phyloP scores from a whole-genome alignment of 1,284 basidiomycete genomes.

The Vanrija pseudolonga region DNA sequence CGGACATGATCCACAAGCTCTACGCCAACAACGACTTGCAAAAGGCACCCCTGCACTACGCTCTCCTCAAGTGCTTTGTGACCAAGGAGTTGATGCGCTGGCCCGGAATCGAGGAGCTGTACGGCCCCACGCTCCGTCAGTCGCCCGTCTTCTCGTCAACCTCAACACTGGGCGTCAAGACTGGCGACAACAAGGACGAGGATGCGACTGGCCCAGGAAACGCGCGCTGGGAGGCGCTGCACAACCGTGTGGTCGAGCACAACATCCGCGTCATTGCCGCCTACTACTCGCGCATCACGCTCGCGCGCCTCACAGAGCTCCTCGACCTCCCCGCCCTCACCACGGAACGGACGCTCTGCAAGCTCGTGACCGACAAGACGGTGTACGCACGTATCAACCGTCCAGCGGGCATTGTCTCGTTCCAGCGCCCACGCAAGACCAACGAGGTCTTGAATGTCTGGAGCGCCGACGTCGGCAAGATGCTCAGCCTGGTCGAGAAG shows the following conservation, averaged over 20 bases:
- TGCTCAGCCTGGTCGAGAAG: conserved; percentile 56
- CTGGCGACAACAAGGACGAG: conserved; percentile 33
- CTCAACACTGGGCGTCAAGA: conserved; percentile 39
- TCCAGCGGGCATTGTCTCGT: conserved; percentile 82
- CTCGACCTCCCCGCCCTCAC: conserved; percentile 77
- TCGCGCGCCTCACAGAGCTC: conserved; percentile 75
- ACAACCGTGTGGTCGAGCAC: conserved; percentile 94
- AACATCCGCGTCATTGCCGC: conserved; percentile 91
- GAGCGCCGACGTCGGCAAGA: conserved; percentile 90
- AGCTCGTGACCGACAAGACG: conserved; percentile 84
- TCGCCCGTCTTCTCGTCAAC: conserved; percentile 72
- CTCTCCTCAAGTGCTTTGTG: conserved; percentile 92
- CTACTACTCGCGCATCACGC: conserved; percentile 92
- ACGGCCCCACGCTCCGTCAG: conserved; percentile 74
- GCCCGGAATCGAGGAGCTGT: conserved; percentile 91
- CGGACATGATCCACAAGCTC: conserved; percentile 88
- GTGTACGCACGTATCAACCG: conserved; percentile 94
- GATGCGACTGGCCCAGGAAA: conserved; percentile 51
- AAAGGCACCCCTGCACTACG: conserved; percentile 80
- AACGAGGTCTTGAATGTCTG: conserved; percentile 95
- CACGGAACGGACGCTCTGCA: conserved; percentile 83
- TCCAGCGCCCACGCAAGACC: conserved; percentile 67
- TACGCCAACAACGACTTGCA: conserved; percentile 71
- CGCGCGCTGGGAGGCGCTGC: conserved; percentile 90
- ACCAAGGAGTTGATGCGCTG: conserved; percentile 96